phyloP scores from a whole-genome alignment of 176 grass and related monocot species.

The sorghum (Sorghum bicolor) region Sorghum_bicolor_NCBIv3 NC_012878.2:51007001-51007500 shows the following conservation, averaged over 20 bases:
- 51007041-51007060: conserved; percentile 61
- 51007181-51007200: conserved; percentile 33
- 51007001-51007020: conserved; percentile 28
- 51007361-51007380: conserved; percentile 28
- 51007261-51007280: conserved; percentile 41
- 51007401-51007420: conserved; percentile 58
- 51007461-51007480: conserved; percentile 15
- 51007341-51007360: conserved; percentile 37
- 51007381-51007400: conserved; percentile 41
- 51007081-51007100: conserved; percentile 26
- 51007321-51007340: conserved; percentile 35
- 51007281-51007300: conserved; percentile 50
- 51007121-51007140: conserved; percentile 88
- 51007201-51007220: conserved; percentile 29
- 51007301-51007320: conserved; percentile 47
- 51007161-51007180: conserved; percentile 34
- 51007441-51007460: conserved; percentile 15
- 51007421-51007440: conserved; percentile 47
- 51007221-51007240: conserved; percentile 10
- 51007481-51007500: conserved; percentile 19
- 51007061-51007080: conserved; percentile 46
- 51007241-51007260: conserved; percentile 43
- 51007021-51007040: conserved; percentile 52
- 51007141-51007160: conserved; percentile 54
- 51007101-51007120: conserved; percentile 50